Conservation (phyloP, 345 rosid genomes). For the Syzygium grande region DNA sequence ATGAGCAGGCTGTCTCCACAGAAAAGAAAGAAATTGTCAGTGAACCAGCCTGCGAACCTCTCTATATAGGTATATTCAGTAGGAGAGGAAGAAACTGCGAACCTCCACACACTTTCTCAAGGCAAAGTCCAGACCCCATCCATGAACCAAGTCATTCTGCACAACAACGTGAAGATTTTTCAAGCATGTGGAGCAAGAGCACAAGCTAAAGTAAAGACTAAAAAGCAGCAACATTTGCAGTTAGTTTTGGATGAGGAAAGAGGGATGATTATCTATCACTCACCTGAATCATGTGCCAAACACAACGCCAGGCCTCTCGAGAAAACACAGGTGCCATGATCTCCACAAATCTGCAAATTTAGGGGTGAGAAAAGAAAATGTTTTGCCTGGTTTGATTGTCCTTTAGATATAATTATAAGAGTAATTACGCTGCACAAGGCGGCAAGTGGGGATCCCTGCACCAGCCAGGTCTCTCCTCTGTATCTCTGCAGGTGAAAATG, state of each 20-base stretch:
- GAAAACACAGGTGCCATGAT: constrained; percentile 98
- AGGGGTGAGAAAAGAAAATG: neutral
- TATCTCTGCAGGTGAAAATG: constrained; percentile 28
- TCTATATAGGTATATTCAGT: neutral
- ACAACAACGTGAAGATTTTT: neutral
- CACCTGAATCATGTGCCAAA: constrained; percentile 97
- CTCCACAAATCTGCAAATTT: constrained; percentile 72
- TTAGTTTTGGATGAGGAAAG: neutral
- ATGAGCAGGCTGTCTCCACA: constrained; percentile 44
- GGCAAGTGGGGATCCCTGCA: constrained; percentile 72
- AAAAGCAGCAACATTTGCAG: neutral
- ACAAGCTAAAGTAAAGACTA: neutral
- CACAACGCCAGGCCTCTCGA: constrained; percentile 91
- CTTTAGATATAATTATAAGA: neutral
- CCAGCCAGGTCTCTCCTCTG: constrained; percentile 84
- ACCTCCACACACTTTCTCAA: constrained; percentile 54
- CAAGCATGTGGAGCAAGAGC: neutral
- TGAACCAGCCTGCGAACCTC: neutral
- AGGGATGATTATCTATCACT: neutral
- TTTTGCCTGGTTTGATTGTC: neutral
- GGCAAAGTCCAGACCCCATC: constrained; percentile 63
- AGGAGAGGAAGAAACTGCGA: neutral
- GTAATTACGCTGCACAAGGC: constrained; percentile 93
- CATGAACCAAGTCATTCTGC: constrained; percentile 66
- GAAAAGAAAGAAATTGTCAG: neutral